Conservation (phyloP, 805 yeast species). For the Schwanniomyces vanrijiae region DNA sequence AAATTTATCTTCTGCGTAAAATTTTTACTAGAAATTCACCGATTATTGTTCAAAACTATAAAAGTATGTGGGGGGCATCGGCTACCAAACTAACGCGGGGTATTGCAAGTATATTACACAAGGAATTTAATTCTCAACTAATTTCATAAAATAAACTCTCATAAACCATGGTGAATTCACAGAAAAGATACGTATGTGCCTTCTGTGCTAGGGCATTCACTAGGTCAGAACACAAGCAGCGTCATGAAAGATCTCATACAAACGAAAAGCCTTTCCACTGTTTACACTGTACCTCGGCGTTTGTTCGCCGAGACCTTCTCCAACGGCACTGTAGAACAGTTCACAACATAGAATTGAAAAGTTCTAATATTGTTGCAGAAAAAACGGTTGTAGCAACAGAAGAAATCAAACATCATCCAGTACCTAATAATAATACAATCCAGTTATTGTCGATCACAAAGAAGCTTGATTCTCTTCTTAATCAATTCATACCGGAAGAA, state of each 20-base stretch:
- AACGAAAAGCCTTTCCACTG: slow-evolving; percentile 81
- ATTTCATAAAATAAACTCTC: neutral
- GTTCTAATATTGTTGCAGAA: neutral
- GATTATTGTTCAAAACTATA: neutral
- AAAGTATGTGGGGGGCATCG: slow-evolving; percentile 1
- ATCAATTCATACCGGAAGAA: slow-evolving; percentile 10
- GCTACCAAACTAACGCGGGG: slow-evolving; percentile 1
- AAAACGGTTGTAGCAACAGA: neutral
- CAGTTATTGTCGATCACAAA: slow-evolving; percentile 29
- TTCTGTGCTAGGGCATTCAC: slow-evolving; percentile 80
- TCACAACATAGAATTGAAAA: slow-evolving; percentile 42
- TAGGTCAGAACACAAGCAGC: slow-evolving; percentile 73
- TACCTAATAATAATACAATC: slow-evolving; percentile 18
- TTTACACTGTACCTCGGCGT: slow-evolving; percentile 63
- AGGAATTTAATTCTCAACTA: neutral
- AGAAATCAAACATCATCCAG: neutral
- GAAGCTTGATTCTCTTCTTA: slow-evolving; percentile 18
- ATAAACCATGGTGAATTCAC: slow-evolving; percentile 35
- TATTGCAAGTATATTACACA: neutral
- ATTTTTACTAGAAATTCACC: neutral
- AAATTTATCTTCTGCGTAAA: neutral
- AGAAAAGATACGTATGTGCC: slow-evolving; percentile 71
- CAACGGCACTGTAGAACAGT: slow-evolving; percentile 81
- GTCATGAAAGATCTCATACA: slow-evolving; percentile 80
- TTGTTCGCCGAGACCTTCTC: slow-evolving; percentile 74